Conservation (phyloP, 495 filamentous ascomycete genomes). For the Penicillium paxilli region DNA sequence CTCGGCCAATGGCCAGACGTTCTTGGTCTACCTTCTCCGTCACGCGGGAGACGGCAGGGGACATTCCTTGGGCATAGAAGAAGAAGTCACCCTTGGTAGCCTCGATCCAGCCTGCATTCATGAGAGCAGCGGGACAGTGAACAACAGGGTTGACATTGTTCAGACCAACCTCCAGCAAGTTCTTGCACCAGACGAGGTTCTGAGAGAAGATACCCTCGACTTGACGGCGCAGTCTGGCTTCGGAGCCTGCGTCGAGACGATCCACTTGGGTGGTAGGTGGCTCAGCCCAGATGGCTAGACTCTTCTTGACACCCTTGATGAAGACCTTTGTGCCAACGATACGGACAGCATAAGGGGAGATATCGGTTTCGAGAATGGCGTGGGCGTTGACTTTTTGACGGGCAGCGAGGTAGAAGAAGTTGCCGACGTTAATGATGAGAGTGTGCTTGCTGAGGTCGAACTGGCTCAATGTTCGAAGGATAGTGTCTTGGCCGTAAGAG, state of each 20-base stretch:
- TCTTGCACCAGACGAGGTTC: conserved; percentile 15
- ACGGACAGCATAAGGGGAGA: conserved; percentile 17
- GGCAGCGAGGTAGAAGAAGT: conserved; percentile 22
- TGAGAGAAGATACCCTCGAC: conserved; percentile 18
- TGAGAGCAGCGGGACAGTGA: conserved; percentile 17
- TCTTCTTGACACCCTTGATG: conserved; percentile 19
- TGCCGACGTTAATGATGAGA: conserved; percentile 21
- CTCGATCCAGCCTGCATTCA: conserved; percentile 22
- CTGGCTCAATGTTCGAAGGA: conserved; percentile 12
- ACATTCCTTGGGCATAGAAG: conserved; percentile 22
- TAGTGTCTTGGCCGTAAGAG: conserved; percentile 18
- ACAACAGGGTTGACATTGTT: conserved; percentile 24
- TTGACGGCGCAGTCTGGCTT: conserved; percentile 9
- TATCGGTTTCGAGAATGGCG: conserved; percentile 19
- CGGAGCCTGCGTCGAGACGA: conserved; percentile 1
- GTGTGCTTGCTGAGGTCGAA: conserved; percentile 15
- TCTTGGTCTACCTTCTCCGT: conserved; percentile 16
- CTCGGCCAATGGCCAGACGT: conserved; percentile 16
- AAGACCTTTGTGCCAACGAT: conserved; percentile 11
- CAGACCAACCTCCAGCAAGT: conserved; percentile 16
- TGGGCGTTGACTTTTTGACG: conserved; percentile 18
- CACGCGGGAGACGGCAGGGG: conserved; percentile 16
- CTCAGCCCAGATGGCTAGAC: conserved; percentile 19
- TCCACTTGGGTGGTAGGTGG: conserved; percentile 12
- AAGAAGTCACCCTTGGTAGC: conserved; percentile 21